Evolutionary conservation across 345 rosid genomes (phyloP).

Genomic region (Bruguiera parviflora): DNA sequence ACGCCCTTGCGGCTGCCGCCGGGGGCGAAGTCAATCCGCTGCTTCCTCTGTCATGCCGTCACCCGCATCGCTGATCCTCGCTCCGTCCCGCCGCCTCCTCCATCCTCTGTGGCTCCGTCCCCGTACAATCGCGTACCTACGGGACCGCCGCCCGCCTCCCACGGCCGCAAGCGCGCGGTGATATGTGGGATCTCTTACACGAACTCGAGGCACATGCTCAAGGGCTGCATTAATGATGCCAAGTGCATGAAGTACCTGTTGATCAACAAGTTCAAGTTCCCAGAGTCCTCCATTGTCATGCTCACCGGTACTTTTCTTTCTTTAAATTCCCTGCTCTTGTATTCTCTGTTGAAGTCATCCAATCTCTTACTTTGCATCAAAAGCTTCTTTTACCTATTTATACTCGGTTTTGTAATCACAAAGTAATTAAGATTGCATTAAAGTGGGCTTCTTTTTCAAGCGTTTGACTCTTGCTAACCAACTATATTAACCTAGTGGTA

Average conservation of each 20-base stretch:
- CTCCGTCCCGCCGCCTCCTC: constrained; percentile 21
- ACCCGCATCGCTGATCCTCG: constrained; percentile 40
- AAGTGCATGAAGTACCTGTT: constrained; percentile 82
- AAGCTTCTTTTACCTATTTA: background rate
- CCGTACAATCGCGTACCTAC: constrained; percentile 49
- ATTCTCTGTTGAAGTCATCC: background rate
- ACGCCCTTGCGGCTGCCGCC: constrained; percentile 66
- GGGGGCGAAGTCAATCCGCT: constrained; percentile 65
- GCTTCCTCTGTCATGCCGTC: constrained; percentile 69
- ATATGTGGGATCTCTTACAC: constrained; percentile 67
- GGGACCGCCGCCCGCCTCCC: constrained; percentile 45
- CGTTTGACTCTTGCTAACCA: no score
- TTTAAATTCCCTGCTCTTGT: background rate
- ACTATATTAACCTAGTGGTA: no score
- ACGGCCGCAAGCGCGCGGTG: constrained; percentile 73
- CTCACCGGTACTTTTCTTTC: constrained; percentile 48
- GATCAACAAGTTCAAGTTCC: constrained; percentile 69
- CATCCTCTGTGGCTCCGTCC: constrained; percentile 27
- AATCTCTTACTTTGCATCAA: background rate
- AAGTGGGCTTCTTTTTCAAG: no score
- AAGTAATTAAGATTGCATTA: no score
- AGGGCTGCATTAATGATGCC: constrained; percentile 85
- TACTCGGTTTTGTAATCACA: background rate
- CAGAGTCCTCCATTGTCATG: constrained; percentile 73
- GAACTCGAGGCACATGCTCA: constrained; percentile 51